Percentiles rank a stretch among this genome's conserved stretches.
phyloP scores from a whole-genome alignment of 1,284 basidiomycete species.

The Ustilago tritici region DNA sequence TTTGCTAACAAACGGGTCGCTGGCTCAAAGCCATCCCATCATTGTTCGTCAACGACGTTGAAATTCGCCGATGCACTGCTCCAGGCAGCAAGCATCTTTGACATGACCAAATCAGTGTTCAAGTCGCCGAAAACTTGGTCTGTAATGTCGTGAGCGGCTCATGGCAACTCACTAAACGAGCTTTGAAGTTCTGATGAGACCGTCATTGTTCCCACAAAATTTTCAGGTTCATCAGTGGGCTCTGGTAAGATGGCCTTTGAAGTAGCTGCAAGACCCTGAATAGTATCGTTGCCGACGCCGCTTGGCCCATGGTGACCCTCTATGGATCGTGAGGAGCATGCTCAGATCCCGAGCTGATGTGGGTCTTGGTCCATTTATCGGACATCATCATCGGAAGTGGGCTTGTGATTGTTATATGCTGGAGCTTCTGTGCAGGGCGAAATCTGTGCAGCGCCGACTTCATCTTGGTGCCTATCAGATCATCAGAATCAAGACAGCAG shows the following conservation, averaged over 20 bases:
- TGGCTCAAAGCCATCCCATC: not conserved
- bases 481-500: too few species aligned
- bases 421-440: conserved; percentile 5
- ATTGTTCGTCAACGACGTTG: not conserved
- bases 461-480: too few species aligned
- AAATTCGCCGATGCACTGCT: not conserved
- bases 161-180: too few species aligned
- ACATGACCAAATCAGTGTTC: not conserved
- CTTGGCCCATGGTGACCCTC: too few species aligned
- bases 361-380: not conserved
- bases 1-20: too few species aligned
- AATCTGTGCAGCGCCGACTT: too few species aligned
- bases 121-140: not conserved
- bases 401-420: not conserved
- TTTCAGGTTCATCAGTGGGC: too few species aligned
- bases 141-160: too few species aligned
- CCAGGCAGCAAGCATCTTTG: too few species aligned
- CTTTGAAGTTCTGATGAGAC: not conserved
- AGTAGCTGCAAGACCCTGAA: not conserved
- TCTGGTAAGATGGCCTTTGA: too few species aligned
- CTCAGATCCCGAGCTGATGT: not conserved
- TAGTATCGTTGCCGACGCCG: too few species aligned
- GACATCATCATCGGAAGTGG: conserved; percentile 1
- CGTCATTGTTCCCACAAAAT: not conserved
- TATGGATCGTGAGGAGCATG: not conserved